phyloP scores from a whole-genome alignment of 2,329 filamentous ascomycete genomes.

The Phialophora chinensis region DNA sequence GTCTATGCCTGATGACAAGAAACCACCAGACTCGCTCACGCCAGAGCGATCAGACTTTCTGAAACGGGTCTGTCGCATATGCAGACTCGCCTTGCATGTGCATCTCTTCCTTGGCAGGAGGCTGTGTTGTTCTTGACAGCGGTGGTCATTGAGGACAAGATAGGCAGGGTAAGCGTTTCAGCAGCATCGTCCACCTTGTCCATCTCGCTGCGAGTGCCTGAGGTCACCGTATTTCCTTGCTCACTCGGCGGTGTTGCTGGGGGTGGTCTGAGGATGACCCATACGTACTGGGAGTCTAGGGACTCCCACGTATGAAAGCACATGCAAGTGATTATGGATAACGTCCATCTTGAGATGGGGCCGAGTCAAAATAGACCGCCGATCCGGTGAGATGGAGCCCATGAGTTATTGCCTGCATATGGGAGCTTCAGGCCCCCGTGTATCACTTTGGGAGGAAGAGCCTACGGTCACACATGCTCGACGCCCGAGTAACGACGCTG shows the following conservation, averaged over 20 bases:
- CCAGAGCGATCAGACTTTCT: neutral
- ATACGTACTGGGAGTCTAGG: neutral
- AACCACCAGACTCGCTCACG: too few relatives aligned
- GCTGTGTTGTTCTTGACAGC: neutral
- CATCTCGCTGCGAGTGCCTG: neutral
- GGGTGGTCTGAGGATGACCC: neutral
- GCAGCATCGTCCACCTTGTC: neutral
- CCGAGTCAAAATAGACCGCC: neutral
- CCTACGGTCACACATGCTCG: neutral
- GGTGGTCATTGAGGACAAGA: neutral
- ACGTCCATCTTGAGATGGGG: neutral
- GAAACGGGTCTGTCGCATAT: neutral
- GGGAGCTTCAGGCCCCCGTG: neutral
- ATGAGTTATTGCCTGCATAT: neutral
- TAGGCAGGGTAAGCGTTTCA: neutral
- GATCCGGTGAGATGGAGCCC: neutral
- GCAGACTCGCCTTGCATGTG: neutral
- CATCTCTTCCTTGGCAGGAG: neutral
- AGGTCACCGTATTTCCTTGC: neutral
- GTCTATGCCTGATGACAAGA: neutral
- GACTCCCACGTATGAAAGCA: neutral
- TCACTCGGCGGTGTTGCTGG: neutral
- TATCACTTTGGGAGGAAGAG: neutral
- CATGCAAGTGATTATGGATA: neutral
- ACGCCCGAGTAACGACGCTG: neutral